Conservation (phyloP, 2,329 filamentous ascomycete species). For the Pyricularia pennisetigena region DNA sequence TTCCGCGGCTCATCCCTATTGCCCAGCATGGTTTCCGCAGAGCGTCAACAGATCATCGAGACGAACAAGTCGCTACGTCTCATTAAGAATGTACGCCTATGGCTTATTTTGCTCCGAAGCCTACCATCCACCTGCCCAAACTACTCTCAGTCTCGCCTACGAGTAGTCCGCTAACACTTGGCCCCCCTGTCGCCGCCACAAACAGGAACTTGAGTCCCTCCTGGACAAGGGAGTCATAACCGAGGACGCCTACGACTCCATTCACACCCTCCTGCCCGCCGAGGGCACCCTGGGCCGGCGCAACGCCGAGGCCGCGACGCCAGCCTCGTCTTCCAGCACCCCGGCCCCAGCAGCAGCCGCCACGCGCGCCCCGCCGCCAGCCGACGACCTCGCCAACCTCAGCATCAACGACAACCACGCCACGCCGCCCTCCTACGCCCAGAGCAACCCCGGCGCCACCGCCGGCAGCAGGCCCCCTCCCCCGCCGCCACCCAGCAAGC, state of each 20-base stretch:
- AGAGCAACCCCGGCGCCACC: constrained; percentile 27
- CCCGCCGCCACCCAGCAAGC: constrained; percentile 34
- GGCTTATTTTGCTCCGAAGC: neutral
- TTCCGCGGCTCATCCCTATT: neutral
- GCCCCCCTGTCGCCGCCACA: constrained; percentile 4
- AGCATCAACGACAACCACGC: constrained; percentile 21
- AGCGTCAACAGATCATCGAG: constrained; percentile 52
- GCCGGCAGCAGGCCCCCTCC: constrained; percentile 19
- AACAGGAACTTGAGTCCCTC: constrained; percentile 85
- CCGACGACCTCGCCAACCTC: constrained; percentile 32
- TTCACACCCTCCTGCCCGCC: constrained; percentile 64
- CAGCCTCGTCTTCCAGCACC: constrained; percentile 7
- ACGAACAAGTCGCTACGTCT: constrained; percentile 78
- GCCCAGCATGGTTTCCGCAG: constrained; percentile 12
- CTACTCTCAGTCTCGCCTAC: constrained; percentile 6
- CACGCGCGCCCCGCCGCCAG: constrained; percentile 16
- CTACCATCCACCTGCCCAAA: neutral
- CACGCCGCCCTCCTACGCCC: constrained; percentile 41
- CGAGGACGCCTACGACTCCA: constrained; percentile 63
- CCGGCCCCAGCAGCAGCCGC: constrained; percentile 18
- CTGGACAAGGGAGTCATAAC: constrained; percentile 73
- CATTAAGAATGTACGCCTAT: constrained; percentile 63
- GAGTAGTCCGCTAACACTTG: constrained; percentile 4
- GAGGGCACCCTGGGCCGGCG: constrained; percentile 51
- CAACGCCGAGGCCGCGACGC: constrained; percentile 16